Percentiles rank a stretch among this genome's conserved stretches.
Conservation (phyloP, 2,329 filamentous ascomycete genomes). For the Botryotinia calthae region DNA sequence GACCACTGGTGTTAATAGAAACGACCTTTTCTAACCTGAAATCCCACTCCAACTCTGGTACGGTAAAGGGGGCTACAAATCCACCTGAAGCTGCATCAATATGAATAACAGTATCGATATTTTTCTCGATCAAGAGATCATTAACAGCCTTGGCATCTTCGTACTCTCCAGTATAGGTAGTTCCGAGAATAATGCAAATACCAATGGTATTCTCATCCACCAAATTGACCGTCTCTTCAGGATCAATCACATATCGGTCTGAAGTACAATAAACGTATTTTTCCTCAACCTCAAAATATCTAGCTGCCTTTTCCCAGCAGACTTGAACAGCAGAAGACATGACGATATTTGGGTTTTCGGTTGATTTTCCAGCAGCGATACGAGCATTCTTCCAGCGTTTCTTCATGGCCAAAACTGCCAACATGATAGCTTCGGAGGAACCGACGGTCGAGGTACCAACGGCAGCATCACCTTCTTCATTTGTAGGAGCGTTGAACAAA, state of each 20-base stretch:
- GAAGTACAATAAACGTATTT: slow-evolving; percentile 67
- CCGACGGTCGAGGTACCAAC: slow-evolving; percentile 88
- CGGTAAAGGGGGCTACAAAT: slow-evolving; percentile 89
- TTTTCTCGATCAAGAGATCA: slow-evolving; percentile 72
- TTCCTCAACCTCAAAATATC: slow-evolving; percentile 93
- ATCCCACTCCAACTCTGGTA: slow-evolving; percentile 83
- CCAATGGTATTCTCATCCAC: slow-evolving; percentile 77
- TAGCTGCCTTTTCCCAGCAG: slow-evolving; percentile 90
- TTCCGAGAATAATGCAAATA: slow-evolving; percentile 87
- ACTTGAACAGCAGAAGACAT: slow-evolving; percentile 97
- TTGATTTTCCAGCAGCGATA: slow-evolving; percentile 76
- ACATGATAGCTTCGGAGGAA: slow-evolving; percentile 85
- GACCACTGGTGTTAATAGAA: slow-evolving; percentile 90
- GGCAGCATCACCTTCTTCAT: slow-evolving; percentile 56
- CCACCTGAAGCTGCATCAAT: slow-evolving; percentile 91
- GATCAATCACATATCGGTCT: slow-evolving; percentile 63
- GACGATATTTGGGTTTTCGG: slow-evolving; percentile 81
- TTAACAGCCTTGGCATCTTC: slow-evolving; percentile 93
- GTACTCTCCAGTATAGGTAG: slow-evolving; percentile 86
- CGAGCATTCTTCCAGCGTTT: slow-evolving; percentile 87
- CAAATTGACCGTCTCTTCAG: slow-evolving; percentile 56
- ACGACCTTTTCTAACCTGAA: slow-evolving; percentile 86
- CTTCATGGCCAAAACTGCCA: slow-evolving; percentile 88
- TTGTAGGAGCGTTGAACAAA: slow-evolving; percentile 75
- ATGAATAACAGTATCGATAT: slow-evolving; percentile 82